Conservation (phyloP, 1,284 basidiomycete species). For the Bondarzewia mesenterica region DNA sequence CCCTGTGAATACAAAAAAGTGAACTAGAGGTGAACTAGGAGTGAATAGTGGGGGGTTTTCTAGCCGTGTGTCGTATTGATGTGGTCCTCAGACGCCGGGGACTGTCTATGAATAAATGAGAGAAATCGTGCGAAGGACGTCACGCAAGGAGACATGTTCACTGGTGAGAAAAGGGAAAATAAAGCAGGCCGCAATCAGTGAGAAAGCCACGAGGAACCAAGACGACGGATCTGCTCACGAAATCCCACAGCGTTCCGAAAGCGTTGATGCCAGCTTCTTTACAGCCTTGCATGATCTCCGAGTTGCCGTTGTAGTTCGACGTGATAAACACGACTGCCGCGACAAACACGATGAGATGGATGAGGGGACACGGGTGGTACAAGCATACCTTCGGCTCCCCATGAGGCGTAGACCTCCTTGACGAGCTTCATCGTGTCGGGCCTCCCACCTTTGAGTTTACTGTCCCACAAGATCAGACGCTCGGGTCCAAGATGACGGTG, state of each 20-base stretch:
- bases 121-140: background rate
- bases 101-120: background rate
- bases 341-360: background rate
- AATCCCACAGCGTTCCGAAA: slow-evolving; percentile 69
- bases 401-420: slow-evolving; percentile 55
- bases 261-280: slow-evolving; percentile 63
- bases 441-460: slow-evolving; percentile 57
- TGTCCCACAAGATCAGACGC: slow-evolving; percentile 66
- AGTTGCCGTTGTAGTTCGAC: slow-evolving; percentile 65
- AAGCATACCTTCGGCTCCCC: slow-evolving; percentile 58
- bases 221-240: slow-evolving; percentile 36
- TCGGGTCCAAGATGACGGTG: slow-evolving; percentile 54
- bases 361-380: too few relatives aligned
- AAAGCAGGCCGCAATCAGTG: background rate
- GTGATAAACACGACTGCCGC: slow-evolving; percentile 66
- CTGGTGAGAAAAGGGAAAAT: background rate
- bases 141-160: background rate
- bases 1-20: too few relatives aligned
- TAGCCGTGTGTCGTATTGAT: too few relatives aligned
- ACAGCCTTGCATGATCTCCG: slow-evolving; percentile 72
- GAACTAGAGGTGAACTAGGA: too few relatives aligned
- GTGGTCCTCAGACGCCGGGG: too few relatives aligned
- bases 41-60: too few relatives aligned
- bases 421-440: slow-evolving; percentile 73
- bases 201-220: background rate